These are phyloP conservation scores for Penicillium nordicum DNA, from an alignment of 2,329 filamentous ascomycete genomes.

Conservation along the genomic window DNA sequence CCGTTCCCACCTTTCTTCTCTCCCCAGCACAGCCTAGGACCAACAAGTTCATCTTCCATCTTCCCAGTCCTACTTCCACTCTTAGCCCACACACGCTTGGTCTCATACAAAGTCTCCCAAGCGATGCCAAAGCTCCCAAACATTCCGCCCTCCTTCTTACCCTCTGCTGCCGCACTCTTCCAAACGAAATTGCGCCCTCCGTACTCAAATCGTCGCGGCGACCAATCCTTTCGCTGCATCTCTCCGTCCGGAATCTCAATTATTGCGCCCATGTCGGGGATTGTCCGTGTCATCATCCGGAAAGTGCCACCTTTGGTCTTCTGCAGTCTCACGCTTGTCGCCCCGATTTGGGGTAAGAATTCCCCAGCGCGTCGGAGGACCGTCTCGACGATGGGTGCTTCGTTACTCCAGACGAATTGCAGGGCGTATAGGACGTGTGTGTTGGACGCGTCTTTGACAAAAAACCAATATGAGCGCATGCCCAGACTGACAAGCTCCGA, in stretches of 20 bases:
- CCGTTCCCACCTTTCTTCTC: conserved; percentile 15
- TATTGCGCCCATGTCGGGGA: conserved; percentile 11
- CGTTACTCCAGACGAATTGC: conserved; percentile 16
- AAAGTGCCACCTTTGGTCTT: conserved; percentile 15
- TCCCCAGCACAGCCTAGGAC: conserved; percentile 14
- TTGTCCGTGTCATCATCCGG: conserved; percentile 11
- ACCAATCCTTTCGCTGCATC: conserved; percentile 13
- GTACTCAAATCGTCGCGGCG: conserved; percentile 16
- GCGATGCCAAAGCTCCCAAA: conserved; percentile 9
- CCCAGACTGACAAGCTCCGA: conserved; percentile 16
- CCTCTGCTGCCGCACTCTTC: conserved; percentile 11
- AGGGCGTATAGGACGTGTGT: conserved; percentile 17
- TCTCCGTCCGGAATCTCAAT: conserved; percentile 15
- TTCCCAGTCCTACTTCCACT: conserved; percentile 13
- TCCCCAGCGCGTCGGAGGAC: conserved; percentile 17
- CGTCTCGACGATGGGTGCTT: conserved; percentile 14
- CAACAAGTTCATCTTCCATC: conserved; percentile 17
- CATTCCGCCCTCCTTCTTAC: conserved; percentile 8
- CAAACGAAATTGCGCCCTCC: conserved; percentile 18
- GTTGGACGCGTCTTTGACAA: conserved; percentile 18
- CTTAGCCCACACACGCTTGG: conserved; percentile 18
- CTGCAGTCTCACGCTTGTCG: conserved; percentile 11
- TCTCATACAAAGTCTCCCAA: conserved; percentile 20
- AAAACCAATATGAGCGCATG: conserved; percentile 16
- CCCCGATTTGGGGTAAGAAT: conserved; percentile 15